Evolutionary conservation across 2,329 filamentous ascomycete genomes (phyloP), one percentile per base, ranked within the genome.

Genomic region (Grosmannia huntii): DNA sequence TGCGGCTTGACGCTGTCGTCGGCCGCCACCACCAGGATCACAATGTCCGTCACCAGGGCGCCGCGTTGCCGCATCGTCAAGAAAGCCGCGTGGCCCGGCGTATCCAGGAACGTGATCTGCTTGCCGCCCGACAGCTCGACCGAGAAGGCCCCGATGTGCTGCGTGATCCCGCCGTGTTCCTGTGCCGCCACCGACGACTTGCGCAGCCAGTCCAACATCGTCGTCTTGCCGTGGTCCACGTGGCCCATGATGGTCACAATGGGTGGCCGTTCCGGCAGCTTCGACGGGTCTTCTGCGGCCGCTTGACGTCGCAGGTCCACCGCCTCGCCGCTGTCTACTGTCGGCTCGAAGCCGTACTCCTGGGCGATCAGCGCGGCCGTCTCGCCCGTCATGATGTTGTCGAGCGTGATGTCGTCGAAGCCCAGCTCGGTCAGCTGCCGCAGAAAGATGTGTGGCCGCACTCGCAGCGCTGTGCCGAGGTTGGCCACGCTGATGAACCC

Each of bases 191-290:
- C 84, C 7, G 90, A 96, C 1, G 91, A 94, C 65, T 96, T 95
- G 44, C 94, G 87, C 51, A 99, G 76, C 73, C 86, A 97, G 69
- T 99, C 94, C 11, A 99, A 77, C 49, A 99, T 84, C 0, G 95
- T 99, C 0, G 94, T 99, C 75, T 99, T 99, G 57, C 94, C 94
- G 70, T 99, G 94, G 69, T 99, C 95, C 65, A 99, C 94, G 64
- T 99, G 94, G 2, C 94, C 94, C 95, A 99, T 99, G 67, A 99
- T 99, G 0, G 95, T 97, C 46, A 99, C 91, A 41, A 99, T 90
- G 0, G 94, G 95, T 9, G 94, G 92, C 19, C 95, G 83, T 38
- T 76, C 71, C 2, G 90, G 90, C 9, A 96, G 72, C 16, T 71
- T 65, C 0, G 86, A 82, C 54, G 76, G 79, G 69, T 92, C 89